phyloP scores from a whole-genome alignment of 2,329 filamentous ascomycete genomes.

The Coleophoma eucalyptorum region DNA sequence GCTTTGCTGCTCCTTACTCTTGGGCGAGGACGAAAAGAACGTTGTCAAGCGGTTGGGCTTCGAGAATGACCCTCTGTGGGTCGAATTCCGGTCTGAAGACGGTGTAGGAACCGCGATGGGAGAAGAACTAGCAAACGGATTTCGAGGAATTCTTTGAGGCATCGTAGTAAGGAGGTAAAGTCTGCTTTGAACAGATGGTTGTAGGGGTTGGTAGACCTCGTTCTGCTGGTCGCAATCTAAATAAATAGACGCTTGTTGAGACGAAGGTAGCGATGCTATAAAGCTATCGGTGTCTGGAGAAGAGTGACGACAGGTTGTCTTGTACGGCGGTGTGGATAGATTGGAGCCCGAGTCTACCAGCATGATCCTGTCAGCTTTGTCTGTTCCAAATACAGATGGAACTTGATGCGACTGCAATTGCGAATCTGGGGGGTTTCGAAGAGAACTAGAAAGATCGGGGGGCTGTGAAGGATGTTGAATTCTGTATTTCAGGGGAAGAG shows the following conservation, averaged over 20 bases:
- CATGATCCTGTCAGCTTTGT: neutral
- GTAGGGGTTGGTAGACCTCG: neutral
- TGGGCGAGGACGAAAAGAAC: conserved; percentile 79
- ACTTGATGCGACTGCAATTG: no score
- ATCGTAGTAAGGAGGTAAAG: conserved; percentile 19
- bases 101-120: conserved; percentile 22
- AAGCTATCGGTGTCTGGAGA: neutral
- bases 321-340: neutral
- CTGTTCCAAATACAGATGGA: neutral
- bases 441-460: no score
- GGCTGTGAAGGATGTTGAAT: no score
- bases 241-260: neutral
- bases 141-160: conserved; percentile 30
- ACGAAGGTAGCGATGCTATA: neutral
- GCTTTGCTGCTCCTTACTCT: conserved; percentile 63
- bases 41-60: conserved; percentile 76
- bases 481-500: no score
- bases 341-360: neutral
- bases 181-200: neutral
- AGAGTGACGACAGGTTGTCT: neutral
- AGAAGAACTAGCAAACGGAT: conserved; percentile 26
- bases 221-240: neutral
- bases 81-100: conserved; percentile 16
- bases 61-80: conserved; percentile 54
- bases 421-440: no score